Evolutionary conservation across 352 stramenopile species (phyloP).

Genomic region (Phytophthora syringae): DNA sequence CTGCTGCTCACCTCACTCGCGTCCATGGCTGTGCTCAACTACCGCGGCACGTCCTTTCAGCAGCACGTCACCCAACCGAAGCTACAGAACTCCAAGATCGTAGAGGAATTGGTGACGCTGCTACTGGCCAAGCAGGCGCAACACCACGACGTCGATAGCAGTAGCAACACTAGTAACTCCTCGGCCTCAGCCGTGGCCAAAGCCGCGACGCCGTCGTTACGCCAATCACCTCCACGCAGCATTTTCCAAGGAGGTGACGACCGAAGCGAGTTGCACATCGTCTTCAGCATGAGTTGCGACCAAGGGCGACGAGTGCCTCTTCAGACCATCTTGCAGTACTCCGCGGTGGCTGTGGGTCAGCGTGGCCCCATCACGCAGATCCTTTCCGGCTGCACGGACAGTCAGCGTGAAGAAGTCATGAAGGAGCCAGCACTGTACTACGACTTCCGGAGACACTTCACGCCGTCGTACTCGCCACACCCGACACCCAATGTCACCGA

Average conservation of each 20-base stretch:
- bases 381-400: conserved; percentile 48
- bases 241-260: conserved; percentile 41
- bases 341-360: conserved; percentile 44
- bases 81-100: conserved; percentile 14
- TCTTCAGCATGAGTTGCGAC: conserved; percentile 62
- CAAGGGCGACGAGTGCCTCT: conserved; percentile 46
- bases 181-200: no score
- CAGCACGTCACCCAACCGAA: conserved; percentile 5
- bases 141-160: neutral
- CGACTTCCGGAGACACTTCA: conserved; percentile 62
- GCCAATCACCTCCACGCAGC: conserved; percentile 3
- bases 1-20: conserved; percentile 30
- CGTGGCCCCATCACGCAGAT: conserved; percentile 61
- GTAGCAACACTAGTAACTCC: neutral
- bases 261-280: conserved; percentile 48
- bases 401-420: conserved; percentile 32
- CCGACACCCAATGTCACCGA: conserved; percentile 47
- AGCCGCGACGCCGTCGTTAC: neutral
- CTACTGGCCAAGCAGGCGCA: conserved; percentile 20
- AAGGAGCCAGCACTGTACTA: conserved; percentile 57
- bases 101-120: conserved; percentile 33
- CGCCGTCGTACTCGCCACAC: conserved; percentile 50
- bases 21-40: conserved; percentile 42
- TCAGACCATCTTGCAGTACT: conserved; percentile 56
- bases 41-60: conserved; percentile 24